Percentiles rank a stretch among this genome's conserved stretches.
phyloP scores from a whole-genome alignment of 2,329 filamentous ascomycete species.

The Cytospora leucostoma region DNA sequence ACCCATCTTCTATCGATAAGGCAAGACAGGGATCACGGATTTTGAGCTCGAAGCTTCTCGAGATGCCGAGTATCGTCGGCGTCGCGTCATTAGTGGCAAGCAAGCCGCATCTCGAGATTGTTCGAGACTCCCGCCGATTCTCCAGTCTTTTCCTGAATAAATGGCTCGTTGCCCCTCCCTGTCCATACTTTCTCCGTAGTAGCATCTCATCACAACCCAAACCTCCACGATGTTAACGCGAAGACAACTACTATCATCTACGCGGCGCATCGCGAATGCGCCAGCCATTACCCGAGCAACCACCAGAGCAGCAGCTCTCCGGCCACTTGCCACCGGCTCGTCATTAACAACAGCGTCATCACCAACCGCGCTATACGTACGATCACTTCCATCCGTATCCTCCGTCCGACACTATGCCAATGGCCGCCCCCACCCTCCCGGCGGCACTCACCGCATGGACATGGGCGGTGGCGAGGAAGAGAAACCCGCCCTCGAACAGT shows the following conservation, averaged over 20 bases:
- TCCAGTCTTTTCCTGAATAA: neutral
- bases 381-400: constrained; percentile 39
- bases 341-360: constrained; percentile 2
- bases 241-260: constrained; percentile 40
- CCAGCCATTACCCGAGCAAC: constrained; percentile 33
- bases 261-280: constrained; percentile 38
- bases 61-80: constrained; percentile 18
- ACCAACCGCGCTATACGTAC: constrained; percentile 18
- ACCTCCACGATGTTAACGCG: constrained; percentile 41
- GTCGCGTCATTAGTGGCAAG: constrained; percentile 4
- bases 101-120: neutral
- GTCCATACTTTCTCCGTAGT: neutral
- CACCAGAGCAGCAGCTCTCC: constrained; percentile 30
- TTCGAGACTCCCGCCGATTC: neutral
- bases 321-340: constrained; percentile 8
- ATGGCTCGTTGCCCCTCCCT: neutral
- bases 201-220: neutral
- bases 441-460: constrained; percentile 93
- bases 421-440: constrained; percentile 81
- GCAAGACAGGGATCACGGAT: neutral
- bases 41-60: constrained; percentile 23
- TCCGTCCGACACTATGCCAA: constrained; percentile 61
- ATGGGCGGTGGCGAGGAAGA: constrained; percentile 67
- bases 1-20: constrained; percentile 22
- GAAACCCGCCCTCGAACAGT: constrained; percentile 88